phyloP scores from a whole-genome alignment of 129 eudicot species.

The Flaveria sonorensis region DNA sequence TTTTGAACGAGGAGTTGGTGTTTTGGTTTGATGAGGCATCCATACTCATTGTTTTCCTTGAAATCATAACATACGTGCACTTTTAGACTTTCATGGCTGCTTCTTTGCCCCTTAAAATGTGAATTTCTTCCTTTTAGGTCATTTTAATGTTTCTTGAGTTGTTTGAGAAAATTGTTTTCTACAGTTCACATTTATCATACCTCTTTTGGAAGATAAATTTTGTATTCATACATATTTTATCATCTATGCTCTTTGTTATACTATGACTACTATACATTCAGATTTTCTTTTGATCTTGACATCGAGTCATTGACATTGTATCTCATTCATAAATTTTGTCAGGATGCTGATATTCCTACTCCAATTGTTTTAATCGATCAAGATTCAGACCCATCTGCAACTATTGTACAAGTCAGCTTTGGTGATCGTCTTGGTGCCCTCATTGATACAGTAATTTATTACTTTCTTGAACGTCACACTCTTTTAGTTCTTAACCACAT shows the following conservation, averaged over 20 bases:
- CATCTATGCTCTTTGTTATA: constrained; percentile 4
- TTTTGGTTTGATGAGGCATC: constrained; percentile 1
- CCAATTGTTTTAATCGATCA: constrained; percentile 88
- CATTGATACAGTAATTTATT: constrained; percentile 71
- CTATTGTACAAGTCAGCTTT: constrained; percentile 88
- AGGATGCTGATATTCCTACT: constrained; percentile 71
- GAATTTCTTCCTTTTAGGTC: not conserved
- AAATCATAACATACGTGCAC: not conserved
- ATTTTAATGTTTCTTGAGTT: not conserved
- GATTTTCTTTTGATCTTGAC: constrained; percentile 19
- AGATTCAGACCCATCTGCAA: constrained; percentile 78
- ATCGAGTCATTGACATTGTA: constrained; percentile 17
- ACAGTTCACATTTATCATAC: constrained; percentile 10
- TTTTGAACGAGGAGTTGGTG: constrained; percentile 5
- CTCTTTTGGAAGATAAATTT: not conserved
- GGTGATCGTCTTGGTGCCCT: constrained; percentile 98
- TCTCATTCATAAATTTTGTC: constrained; percentile 50
- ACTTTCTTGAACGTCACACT: constrained; percentile 10
- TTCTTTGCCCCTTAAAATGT: not conserved
- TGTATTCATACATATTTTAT: constrained; percentile 8
- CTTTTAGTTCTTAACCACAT: constrained; percentile 7
- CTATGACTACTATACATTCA: not conserved
- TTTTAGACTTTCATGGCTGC: not conserved
- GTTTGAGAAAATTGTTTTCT: not conserved
- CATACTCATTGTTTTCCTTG: not conserved